phyloP scores from a whole-genome alignment of 1,139 yeast genomes.

The Saccharomyces hybrid region DNA sequence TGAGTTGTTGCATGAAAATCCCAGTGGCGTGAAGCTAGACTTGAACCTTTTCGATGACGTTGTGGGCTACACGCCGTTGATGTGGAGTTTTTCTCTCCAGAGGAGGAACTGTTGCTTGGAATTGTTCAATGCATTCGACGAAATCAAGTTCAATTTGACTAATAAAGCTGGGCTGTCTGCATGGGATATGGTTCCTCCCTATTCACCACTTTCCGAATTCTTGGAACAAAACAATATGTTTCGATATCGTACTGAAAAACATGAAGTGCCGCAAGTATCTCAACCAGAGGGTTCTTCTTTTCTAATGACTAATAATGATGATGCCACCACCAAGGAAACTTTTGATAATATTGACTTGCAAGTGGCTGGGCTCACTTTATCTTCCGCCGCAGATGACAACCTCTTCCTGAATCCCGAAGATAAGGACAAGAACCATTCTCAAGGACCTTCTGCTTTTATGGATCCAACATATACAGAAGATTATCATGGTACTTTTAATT shows the following conservation, averaged over 20 bases:
- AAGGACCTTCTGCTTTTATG: not conserved
- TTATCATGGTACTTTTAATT: constrained; percentile 23
- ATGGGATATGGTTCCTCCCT: constrained; percentile 35
- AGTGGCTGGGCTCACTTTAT: constrained; percentile 36
- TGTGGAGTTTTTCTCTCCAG: constrained; percentile 42
- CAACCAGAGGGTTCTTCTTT: constrained; percentile 7
- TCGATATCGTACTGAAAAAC: constrained; percentile 12
- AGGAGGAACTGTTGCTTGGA: constrained; percentile 33
- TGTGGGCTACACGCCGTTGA: constrained; percentile 40
- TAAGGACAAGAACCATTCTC: constrained; percentile 3
- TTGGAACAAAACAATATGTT: constrained; percentile 35
- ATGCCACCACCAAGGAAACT: constrained; percentile 29
- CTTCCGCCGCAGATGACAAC: constrained; percentile 20
- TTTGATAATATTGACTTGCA: constrained; percentile 46
- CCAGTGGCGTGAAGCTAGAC: constrained; percentile 21
- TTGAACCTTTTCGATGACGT: constrained; percentile 35
- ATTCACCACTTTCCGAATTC: constrained; percentile 34
- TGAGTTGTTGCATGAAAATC: constrained; percentile 36
- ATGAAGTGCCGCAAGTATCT: constrained; percentile 3
- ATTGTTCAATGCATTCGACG: constrained; percentile 36
- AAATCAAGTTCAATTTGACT: constrained; percentile 32
- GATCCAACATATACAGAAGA: not conserved
- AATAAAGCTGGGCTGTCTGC: constrained; percentile 33
- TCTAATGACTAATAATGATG: not conserved
- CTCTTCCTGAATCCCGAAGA: constrained; percentile 15